Evolutionary conservation across 768 basidiomycete species (phyloP), one percentile per base, ranked within the genome.

Genomic region (Suillus spraguei): DNA sequence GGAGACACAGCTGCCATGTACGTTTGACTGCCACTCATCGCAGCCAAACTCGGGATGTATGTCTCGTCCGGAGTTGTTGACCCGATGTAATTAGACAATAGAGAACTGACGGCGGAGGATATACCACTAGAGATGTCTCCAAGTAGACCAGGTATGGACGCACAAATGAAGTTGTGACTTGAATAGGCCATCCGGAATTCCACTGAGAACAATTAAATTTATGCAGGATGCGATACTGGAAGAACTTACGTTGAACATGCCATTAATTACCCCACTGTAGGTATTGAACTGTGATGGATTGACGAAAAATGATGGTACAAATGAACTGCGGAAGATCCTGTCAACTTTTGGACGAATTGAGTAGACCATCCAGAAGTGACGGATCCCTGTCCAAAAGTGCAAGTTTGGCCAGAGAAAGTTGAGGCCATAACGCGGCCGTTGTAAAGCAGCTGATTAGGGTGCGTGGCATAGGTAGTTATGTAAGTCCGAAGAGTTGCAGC

Each of bases 151-250:
- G 65, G 5, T 4, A 70, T 0, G 28, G 64, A 66, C 42, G 41
- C 61, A 67, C 63, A 46, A 60, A 65, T 60, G 66, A 70, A 61
- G 70, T 60, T 5, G 81, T 88, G 13, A 90, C 73, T 73, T 88
- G 73, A 64, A 82, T 81, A 3, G 93, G 91, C 93, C 93, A 95
- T 42, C 81, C 93, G 33, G 83, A 83, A 72, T 95, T 91, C 89
- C 89, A 95, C 86, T 89, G 54, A n/a, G 35, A 24, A 64, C 22
- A 42, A 55, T 33, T 63, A 42, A 69, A 63, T 63, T n/a, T 59
- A 17, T 62, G 60, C 44, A 28, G 24, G 20, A 61, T 33, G 20
- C 1, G 11, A 60, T 9, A 64, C n/a, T 35, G 58, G 20, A 59
- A 64, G 28, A 17, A 69, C 82, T 60, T 69, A 89, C 88, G 63